Evolutionary conservation across 2,329 filamentous ascomycete genomes (phyloP).

Genomic region (Teratosphaeria viscida): DNA sequence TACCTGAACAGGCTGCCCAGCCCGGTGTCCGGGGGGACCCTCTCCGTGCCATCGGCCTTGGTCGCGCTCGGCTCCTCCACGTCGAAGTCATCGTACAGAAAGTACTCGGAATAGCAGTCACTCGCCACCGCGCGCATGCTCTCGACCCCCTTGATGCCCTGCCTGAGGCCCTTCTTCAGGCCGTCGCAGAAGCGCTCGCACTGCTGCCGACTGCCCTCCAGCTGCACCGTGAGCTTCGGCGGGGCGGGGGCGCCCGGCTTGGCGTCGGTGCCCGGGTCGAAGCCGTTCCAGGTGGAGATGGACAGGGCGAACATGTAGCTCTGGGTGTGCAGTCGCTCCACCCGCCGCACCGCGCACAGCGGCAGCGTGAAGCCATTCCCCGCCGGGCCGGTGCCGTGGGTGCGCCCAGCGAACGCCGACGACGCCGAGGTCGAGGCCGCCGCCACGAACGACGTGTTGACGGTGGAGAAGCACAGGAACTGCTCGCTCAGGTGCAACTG

Average conservation of each 20-base stretch:
- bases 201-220: slow-evolving; percentile 75
- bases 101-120: slow-evolving; percentile 86
- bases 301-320: slow-evolving; percentile 86
- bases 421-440: slow-evolving; percentile 70
- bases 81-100: slow-evolving; percentile 27
- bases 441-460: slow-evolving; percentile 74
- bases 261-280: slow-evolving; percentile 37
- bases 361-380: slow-evolving; percentile 95
- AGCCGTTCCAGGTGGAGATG: slow-evolving; percentile 85
- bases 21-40: slow-evolving; percentile 71
- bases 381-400: slow-evolving; percentile 80
- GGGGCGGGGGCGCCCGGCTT: slow-evolving; percentile 48
- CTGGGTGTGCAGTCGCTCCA: slow-evolving; percentile 86
- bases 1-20: slow-evolving; percentile 89
- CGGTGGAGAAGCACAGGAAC: slow-evolving; percentile 94
- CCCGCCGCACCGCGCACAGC: slow-evolving; percentile 78
- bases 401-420: slow-evolving; percentile 81
- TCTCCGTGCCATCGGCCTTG: slow-evolving; percentile 24
- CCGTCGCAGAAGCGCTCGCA: slow-evolving; percentile 96
- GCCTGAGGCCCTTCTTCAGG: slow-evolving; percentile 77
- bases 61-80: slow-evolving; percentile 40
- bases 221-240: slow-evolving; percentile 83
- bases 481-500: slow-evolving; percentile 89
- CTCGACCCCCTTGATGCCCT: slow-evolving; percentile 77
- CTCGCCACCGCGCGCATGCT: slow-evolving; percentile 69